Conservation (phyloP, 139 green algal genomes). For the Pleodorina starrii region DNA sequence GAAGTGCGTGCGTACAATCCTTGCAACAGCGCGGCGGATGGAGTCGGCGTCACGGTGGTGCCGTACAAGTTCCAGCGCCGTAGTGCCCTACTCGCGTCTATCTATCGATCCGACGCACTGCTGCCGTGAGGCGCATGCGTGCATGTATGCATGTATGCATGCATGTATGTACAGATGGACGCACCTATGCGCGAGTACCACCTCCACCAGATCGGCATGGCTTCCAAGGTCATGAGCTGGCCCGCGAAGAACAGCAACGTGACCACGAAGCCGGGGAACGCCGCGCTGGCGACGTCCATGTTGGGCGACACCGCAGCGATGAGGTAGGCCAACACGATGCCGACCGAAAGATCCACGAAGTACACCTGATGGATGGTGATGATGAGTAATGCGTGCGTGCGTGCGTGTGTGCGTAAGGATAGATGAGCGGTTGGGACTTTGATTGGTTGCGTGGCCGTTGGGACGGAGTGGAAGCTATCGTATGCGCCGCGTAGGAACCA, state of each 20-base stretch:
- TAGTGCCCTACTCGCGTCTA: background rate
- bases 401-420: background rate
- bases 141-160: background rate
- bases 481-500: too few relatives aligned
- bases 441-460: too few relatives aligned
- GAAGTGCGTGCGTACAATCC: background rate
- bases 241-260: slow-evolving; percentile 76
- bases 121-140: background rate
- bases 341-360: slow-evolving; percentile 57
- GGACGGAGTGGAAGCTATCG: too few relatives aligned
- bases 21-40: too few relatives aligned
- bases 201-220: slow-evolving; percentile 74
- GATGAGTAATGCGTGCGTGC: background rate
- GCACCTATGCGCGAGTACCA: slow-evolving; percentile 56
- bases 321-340: slow-evolving; percentile 77
- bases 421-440: too few relatives aligned
- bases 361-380: slow-evolving; percentile 32
- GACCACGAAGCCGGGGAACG: slow-evolving; percentile 59
- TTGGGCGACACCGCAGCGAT: slow-evolving; percentile 79
- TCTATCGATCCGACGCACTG: background rate
- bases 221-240: slow-evolving; percentile 70
- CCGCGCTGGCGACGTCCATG: slow-evolving; percentile 89
- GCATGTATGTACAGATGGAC: background rate
- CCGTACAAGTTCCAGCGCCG: too few relatives aligned
- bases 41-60: too few relatives aligned